Conservation (phyloP, 352 stramenopile genomes). For the Phytophthora macrochlamydospora region DNA sequence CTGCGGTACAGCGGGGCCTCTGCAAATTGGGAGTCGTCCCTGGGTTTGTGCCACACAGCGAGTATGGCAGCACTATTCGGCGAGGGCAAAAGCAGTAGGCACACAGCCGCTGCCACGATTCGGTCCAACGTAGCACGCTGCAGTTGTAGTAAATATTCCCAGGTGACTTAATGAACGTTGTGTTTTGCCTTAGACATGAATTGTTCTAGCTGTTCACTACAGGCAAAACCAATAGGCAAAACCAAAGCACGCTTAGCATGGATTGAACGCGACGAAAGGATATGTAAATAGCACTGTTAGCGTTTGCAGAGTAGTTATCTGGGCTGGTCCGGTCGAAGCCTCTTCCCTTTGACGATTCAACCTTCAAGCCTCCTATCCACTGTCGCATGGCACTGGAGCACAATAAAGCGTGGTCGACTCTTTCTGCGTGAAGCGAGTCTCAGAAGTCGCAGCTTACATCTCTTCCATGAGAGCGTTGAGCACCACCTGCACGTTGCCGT, state of each 20-base stretch:
- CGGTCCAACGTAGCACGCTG: constrained; percentile 16
- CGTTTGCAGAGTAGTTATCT: constrained; percentile 1
- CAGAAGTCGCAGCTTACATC: constrained; percentile 47
- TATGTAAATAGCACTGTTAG: constrained; percentile 3
- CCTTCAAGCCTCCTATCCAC: constrained; percentile 4
- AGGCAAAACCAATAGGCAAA: too few relatives aligned
- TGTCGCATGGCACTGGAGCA: constrained; percentile 25
- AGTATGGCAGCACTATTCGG: constrained; percentile 21
- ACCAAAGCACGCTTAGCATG: neutral
- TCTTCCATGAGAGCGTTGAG: constrained; percentile 85
- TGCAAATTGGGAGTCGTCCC: constrained; percentile 2
- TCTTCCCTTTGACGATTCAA: constrained; percentile 15
- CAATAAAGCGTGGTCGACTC: constrained; percentile 15
- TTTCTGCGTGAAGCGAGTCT: constrained; percentile 25
- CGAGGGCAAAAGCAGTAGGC: constrained; percentile 12
- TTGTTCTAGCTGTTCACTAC: neutral
- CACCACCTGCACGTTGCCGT: constrained; percentile 84
- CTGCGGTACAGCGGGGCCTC: constrained; percentile 15
- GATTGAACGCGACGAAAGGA: neutral
- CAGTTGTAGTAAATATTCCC: constrained; percentile 37
- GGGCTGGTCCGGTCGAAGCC: neutral
- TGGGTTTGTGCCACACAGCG: constrained; percentile 2
- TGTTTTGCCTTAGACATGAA: constrained; percentile 5
- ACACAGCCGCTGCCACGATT: constrained; percentile 18
- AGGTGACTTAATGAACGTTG: constrained; percentile 12